Evolutionary conservation across 352 stramenopile genomes (phyloP).

Genomic region (Aphanomyces stellatus): DNA sequence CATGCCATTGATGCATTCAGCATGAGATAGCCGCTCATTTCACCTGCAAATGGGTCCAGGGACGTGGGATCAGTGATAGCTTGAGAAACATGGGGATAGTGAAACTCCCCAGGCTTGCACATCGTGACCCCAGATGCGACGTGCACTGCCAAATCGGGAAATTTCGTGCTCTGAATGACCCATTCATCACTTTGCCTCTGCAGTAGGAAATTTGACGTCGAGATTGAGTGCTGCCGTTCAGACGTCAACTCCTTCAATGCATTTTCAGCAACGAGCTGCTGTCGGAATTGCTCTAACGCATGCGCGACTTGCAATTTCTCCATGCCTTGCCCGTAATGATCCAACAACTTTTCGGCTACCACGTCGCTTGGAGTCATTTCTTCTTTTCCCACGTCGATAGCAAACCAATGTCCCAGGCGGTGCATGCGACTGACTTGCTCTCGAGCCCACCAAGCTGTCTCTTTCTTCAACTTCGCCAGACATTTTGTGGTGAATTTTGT

Average conservation of each 20-base stretch:
- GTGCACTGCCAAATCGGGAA: neutral
- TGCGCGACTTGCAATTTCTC: conserved; percentile 41
- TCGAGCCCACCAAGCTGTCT: conserved; percentile 65
- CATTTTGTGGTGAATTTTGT: conserved; percentile 69
- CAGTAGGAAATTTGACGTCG: conserved; percentile 18
- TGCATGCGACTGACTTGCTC: conserved; percentile 69
- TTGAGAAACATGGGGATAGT: conserved; percentile 22
- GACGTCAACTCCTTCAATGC: conserved; percentile 26
- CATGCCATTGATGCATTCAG: conserved; percentile 29
- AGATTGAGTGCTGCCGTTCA: conserved; percentile 15
- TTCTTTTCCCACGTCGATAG: conserved; percentile 32
- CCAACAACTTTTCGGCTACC: neutral
- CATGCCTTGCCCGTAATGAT: conserved; percentile 22
- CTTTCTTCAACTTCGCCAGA: conserved; percentile 23
- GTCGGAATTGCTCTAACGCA: conserved; percentile 50
- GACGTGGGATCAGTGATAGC: conserved; percentile 53
- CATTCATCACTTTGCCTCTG: conserved; percentile 22
- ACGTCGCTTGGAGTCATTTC: conserved; percentile 10
- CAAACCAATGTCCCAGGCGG: conserved; percentile 68
- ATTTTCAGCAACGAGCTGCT: conserved; percentile 33
- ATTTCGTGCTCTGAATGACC: neutral
- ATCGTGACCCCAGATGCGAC: neutral
- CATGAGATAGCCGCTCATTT: conserved; percentile 75
- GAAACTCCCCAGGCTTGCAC: neutral
- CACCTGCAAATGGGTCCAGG: conserved; percentile 29